phyloP scores from a whole-genome alignment of 208 protist species.

The Trypanosoma platydactyli region DNA sequence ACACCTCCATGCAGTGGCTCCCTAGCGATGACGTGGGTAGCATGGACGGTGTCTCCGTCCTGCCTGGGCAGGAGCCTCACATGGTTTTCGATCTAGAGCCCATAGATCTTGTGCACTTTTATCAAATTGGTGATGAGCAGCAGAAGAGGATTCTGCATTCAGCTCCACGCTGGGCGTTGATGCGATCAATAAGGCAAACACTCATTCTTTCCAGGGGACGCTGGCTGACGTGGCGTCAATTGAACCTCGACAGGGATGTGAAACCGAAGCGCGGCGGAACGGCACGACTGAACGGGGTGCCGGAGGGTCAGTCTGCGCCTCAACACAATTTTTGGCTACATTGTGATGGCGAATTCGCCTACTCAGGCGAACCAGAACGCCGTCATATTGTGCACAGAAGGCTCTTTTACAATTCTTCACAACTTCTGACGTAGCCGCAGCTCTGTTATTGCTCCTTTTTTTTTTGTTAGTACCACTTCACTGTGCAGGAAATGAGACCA shows the following conservation, averaged over 20 bases:
- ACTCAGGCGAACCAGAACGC: conserved; percentile 2
- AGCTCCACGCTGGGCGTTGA: conserved; percentile 39
- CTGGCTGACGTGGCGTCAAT: conserved; percentile 36
- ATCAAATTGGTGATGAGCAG: conserved; percentile 36
- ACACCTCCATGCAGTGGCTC: conserved; percentile 72
- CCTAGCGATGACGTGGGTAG: conserved; percentile 18
- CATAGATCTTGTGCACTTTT: conserved; percentile 58
- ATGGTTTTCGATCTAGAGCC: conserved; percentile 31
- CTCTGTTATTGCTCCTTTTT: conserved; percentile 13
- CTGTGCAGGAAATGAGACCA: too few relatives aligned
- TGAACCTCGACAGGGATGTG: conserved; percentile 23
- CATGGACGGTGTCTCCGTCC: conserved; percentile 3
- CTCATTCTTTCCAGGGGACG: conserved; percentile 35
- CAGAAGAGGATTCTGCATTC: conserved; percentile 37
- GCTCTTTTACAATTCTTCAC: conserved; percentile 32
- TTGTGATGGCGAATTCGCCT: neutral
- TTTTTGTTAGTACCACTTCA: too few relatives aligned
- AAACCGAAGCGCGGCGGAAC: neutral
- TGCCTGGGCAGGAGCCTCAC: conserved; percentile 35
- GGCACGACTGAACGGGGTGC: neutral
- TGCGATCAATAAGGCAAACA: conserved; percentile 33
- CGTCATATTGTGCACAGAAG: conserved; percentile 8
- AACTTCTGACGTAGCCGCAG: conserved; percentile 2
- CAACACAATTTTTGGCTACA: conserved; percentile 22
- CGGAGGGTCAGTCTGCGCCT: neutral